A percentile compares a stretch with the other conserved stretches of the same genome.
These are phyloP conservation scores for Coemansia sp. DNA, from an alignment of 192 early-diverging fungal species.

Conservation along the genomic window DNA sequence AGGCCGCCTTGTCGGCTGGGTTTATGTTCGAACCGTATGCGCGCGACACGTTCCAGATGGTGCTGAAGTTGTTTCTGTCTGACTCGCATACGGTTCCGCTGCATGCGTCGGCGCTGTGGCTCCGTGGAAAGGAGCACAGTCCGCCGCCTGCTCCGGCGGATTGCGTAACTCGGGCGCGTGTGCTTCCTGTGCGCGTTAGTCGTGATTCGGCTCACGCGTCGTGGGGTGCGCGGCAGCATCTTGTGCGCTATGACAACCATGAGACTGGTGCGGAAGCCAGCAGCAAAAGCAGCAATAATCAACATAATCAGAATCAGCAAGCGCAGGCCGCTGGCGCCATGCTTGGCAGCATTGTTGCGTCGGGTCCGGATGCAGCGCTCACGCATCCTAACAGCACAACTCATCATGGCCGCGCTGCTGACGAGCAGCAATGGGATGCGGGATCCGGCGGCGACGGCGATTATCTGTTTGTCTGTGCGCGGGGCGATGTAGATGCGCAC, in stretches of 20 bases:
- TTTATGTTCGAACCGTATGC: conserved; percentile 91
- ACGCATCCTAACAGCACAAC: conserved; percentile 57
- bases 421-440: neutral
- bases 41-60: conserved; percentile 79
- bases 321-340: neutral
- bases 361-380: conserved; percentile 60
- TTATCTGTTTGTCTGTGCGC: conserved; percentile 51
- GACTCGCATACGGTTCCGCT: conserved; percentile 77
- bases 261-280: neutral
- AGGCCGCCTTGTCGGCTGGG: conserved; percentile 86
- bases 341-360: conserved; percentile 64
- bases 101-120: conserved; percentile 37
- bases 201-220: neutral
- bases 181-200: conserved; percentile 15
- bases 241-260: neutral
- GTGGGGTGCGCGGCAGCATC: neutral
- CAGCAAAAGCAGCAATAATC: neutral
- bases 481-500: conserved; percentile 56
- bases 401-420: conserved; percentile 23
- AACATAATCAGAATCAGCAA: neutral
- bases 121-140: conserved; percentile 33
- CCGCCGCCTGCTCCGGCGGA: neutral
- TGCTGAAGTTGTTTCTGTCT: conserved; percentile 85
- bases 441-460: conserved; percentile 11
- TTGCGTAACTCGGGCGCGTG: conserved; percentile 13